A percentile compares a stretch with the other conserved stretches of the same genome.
phyloP scores from a whole-genome alignment of 768 basidiomycete genomes.

The Mycena belliarum region DNA sequence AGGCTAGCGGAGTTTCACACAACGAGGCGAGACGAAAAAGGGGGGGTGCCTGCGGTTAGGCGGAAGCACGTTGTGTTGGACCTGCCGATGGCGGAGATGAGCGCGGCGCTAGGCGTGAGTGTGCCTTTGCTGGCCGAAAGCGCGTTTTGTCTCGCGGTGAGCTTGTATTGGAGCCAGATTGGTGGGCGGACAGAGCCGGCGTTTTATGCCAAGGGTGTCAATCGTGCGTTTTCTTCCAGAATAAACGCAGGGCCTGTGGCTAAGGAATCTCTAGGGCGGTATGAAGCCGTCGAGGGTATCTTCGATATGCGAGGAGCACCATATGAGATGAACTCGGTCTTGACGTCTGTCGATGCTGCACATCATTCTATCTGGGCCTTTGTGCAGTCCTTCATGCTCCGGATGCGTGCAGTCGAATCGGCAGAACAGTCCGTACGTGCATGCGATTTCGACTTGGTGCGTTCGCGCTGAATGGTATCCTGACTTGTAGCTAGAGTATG shows the following conservation, averaged over 20 bases:
- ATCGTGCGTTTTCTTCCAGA: background rate
- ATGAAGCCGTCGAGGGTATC: constrained; percentile 6
- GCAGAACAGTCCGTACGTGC: constrained; percentile 3
- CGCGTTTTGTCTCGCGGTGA: constrained; percentile 6
- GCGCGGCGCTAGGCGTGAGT: constrained; percentile 3
- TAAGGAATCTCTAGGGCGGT: background rate
- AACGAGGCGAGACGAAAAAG: background rate
- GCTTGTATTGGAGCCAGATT: constrained; percentile 15
- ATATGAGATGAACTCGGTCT: background rate
- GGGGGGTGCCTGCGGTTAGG: background rate
- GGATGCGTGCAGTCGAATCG: constrained; percentile 1
- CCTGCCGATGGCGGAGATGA: constrained; percentile 8
- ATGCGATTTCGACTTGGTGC: too few relatives aligned
- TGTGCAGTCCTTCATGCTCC: constrained; percentile 1
- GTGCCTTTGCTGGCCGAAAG: constrained; percentile 6
- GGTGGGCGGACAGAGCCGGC: constrained; percentile 4
- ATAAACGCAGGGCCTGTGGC: background rate
- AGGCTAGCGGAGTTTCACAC: constrained; percentile 3
- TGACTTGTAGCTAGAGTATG: background rate
- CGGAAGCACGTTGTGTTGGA: constrained; percentile 3
- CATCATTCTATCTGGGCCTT: constrained; percentile 9
- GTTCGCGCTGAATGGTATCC: background rate
- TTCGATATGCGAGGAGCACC: constrained; percentile 7
- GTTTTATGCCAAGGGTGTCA: constrained; percentile 1
- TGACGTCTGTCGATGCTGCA: constrained; percentile 1